Percentiles rank a stretch among this genome's conserved stretches.
Conservation (phyloP, 2,329 filamentous ascomycete species). For the Trichophyton equinum region DNA sequence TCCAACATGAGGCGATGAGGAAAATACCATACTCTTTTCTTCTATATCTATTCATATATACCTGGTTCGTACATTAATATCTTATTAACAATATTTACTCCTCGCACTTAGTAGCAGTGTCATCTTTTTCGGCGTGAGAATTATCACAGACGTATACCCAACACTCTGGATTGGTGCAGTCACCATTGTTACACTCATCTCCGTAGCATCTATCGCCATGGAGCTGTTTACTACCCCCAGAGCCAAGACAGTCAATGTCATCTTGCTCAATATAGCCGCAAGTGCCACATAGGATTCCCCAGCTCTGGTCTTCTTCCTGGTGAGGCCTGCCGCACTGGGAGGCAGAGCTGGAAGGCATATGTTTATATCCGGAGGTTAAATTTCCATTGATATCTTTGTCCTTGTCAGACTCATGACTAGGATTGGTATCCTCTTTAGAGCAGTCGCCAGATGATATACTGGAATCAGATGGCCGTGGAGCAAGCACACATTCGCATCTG, state of each 20-base stretch:
- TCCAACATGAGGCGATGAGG: too few relatives aligned
- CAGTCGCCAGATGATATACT: background rate
- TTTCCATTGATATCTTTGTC: background rate
- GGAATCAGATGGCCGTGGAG: background rate
- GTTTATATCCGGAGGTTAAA: background rate
- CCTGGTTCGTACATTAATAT: too few relatives aligned
- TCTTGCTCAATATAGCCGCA: background rate
- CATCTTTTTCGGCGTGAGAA: background rate
- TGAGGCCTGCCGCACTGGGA: background rate
- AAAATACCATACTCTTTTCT: too few relatives aligned
- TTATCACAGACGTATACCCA: background rate
- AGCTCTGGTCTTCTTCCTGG: background rate
- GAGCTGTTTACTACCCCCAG: background rate
- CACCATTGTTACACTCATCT: background rate
- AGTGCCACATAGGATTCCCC: background rate
- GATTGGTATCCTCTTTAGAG: background rate
- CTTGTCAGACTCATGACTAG: too few relatives aligned
- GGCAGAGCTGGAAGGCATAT: background rate
- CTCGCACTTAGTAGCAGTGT: too few relatives aligned
- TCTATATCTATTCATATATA: too few relatives aligned
- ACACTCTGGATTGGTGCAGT: background rate
- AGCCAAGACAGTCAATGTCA: background rate
- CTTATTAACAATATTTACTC: too few relatives aligned
- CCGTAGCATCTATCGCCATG: background rate
- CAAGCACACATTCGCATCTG: background rate